phyloP scores from a whole-genome alignment of 805 yeast genomes.

The Candida wancherniae region DNA sequence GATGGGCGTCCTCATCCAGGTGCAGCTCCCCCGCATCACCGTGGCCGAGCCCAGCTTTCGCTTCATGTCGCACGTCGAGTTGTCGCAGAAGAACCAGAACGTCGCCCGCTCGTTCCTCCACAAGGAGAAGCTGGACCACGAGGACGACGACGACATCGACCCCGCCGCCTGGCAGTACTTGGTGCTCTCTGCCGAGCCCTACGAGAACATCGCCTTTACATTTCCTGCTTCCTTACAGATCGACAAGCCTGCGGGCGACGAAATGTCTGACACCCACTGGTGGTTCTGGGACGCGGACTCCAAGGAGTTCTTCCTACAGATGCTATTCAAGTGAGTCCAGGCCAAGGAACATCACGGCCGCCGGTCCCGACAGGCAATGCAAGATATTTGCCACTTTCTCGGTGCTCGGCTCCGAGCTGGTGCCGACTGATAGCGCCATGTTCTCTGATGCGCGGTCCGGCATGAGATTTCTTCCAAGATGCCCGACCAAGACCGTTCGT shows the following conservation, averaged over 20 bases:
- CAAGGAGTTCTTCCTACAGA: slow-evolving; percentile 64
- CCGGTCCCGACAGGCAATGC: too few species aligned
- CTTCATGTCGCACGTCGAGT: slow-evolving; percentile 76
- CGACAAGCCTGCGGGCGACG: slow-evolving; percentile 25
- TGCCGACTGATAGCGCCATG: too few species aligned
- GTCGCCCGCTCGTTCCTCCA: slow-evolving; percentile 22
- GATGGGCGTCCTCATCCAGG: slow-evolving; percentile 61
- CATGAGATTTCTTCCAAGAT: too few species aligned
- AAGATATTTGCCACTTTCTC: too few species aligned
- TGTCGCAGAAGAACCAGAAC: slow-evolving; percentile 36
- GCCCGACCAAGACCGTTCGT: too few species aligned
- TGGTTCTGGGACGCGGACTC: slow-evolving; percentile 71
- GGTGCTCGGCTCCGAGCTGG: too few species aligned
- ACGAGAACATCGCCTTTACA: slow-evolving; percentile 72
- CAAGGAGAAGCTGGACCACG: slow-evolving; percentile 15
- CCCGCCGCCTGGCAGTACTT: slow-evolving; percentile 57
- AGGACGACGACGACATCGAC: slow-evolving; percentile 18
- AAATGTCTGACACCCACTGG: slow-evolving; percentile 45
- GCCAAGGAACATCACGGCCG: neutral
- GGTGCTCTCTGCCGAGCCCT: slow-evolving; percentile 85
- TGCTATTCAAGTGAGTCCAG: slow-evolving; percentile 43
- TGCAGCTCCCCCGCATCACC: slow-evolving; percentile 50
- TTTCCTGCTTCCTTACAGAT: slow-evolving; percentile 60
- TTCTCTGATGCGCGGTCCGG: too few species aligned
- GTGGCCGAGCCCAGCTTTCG: slow-evolving; percentile 60